phyloP scores from a whole-genome alignment of 2,329 filamentous ascomycete genomes.

The Stachybotrys chartarum region DNA sequence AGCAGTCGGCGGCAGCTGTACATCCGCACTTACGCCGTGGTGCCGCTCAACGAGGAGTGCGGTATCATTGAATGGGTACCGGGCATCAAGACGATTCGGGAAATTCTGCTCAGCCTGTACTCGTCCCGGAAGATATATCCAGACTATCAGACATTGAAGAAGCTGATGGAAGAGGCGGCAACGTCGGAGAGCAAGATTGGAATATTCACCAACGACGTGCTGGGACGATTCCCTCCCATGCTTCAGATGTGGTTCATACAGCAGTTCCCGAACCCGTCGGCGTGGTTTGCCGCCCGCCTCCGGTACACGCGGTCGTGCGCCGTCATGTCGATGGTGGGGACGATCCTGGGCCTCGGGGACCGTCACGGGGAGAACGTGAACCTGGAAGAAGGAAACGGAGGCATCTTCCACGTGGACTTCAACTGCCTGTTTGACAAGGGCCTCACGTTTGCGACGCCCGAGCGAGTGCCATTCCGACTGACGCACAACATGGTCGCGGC shows the following conservation, averaged over 20 bases:
- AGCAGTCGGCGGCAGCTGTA: conserved; percentile 85
- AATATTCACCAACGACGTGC: conserved; percentile 62
- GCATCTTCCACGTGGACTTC: conserved; percentile 96
- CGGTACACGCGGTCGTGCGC: conserved; percentile 90
- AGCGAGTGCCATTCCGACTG: conserved; percentile 89
- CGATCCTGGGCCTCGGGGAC: conserved; percentile 87
- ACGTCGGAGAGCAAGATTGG: conserved; percentile 50
- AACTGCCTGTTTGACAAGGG: conserved; percentile 99
- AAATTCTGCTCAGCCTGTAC: conserved; percentile 78
- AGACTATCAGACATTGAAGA: conserved; percentile 62
- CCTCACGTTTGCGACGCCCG: conserved; percentile 87
- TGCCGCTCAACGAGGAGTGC: conserved; percentile 93
- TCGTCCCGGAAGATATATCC: conserved; percentile 62
- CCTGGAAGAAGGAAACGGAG: conserved; percentile 87
- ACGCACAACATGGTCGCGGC: conserved; percentile 99
- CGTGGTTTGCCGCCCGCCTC: conserved; percentile 85
- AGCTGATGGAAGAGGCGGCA: conserved; percentile 57
- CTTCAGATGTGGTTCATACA: conserved; percentile 94
- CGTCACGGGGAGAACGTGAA: conserved; percentile 96
- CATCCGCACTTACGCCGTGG: conserved; percentile 95
- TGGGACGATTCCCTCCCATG: conserved; percentile 68
- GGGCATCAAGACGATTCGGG: conserved; percentile 86
- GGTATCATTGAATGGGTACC: conserved; percentile 99
- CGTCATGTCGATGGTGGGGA: conserved; percentile 99
- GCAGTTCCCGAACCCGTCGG: conserved; percentile 85